phyloP scores from a whole-genome alignment of 768 basidiomycete species.

The Kwoniella newhampshirensis region DNA sequence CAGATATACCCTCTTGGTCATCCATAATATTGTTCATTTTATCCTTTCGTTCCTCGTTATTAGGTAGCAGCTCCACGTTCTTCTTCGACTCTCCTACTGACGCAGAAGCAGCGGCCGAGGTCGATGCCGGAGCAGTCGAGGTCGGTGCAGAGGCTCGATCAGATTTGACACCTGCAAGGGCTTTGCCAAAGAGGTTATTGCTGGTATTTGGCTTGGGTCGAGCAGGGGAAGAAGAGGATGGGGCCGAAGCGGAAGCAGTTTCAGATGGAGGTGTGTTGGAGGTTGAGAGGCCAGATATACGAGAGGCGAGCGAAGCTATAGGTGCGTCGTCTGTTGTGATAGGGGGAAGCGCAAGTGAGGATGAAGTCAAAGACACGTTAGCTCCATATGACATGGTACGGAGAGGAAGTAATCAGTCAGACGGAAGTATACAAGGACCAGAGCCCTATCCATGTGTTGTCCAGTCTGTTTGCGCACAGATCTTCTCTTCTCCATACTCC shows the following conservation, averaged over 20 bases:
- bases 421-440: background rate
- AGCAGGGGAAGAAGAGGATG: conserved; percentile 13
- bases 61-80: conserved; percentile 3
- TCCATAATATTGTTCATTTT: conserved; percentile 13
- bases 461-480: too few relatives aligned
- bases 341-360: background rate
- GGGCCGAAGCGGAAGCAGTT: background rate
- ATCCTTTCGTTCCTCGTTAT: conserved; percentile 8
- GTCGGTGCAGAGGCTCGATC: conserved; percentile 13
- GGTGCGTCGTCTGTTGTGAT: conserved; percentile 20
- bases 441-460: too few relatives aligned
- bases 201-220: conserved; percentile 26
- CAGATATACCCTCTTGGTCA: conserved; percentile 1
- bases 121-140: conserved; percentile 9
- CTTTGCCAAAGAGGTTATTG: conserved; percentile 39
- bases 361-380: background rate
- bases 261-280: conserved; percentile 10
- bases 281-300: conserved; percentile 38
- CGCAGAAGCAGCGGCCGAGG: conserved; percentile 1
- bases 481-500: too few relatives aligned
- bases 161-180: conserved; percentile 38
- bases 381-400: background rate
- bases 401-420: background rate
- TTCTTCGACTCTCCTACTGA: background rate
- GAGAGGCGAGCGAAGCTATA: conserved; percentile 36